Evolutionary conservation across 352 stramenopile species (phyloP).

Genomic region (Globisporangium okanoganense): DNA sequence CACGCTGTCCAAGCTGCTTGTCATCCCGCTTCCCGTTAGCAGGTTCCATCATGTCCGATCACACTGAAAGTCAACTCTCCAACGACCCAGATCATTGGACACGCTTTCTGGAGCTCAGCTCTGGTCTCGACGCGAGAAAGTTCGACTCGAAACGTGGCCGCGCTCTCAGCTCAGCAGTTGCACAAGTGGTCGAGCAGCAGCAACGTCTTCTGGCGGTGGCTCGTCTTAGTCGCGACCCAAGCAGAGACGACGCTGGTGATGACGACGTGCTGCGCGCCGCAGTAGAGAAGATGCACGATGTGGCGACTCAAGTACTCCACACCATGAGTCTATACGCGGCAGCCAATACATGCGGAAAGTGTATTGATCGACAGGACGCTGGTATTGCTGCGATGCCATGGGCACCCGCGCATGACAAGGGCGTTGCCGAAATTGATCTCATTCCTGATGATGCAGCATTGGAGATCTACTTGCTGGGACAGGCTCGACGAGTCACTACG

Average conservation of each 20-base stretch:
- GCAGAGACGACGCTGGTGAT: not conserved
- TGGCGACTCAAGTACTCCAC: not conserved
- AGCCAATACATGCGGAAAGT: not conserved
- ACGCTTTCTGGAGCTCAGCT: conserved; percentile 2
- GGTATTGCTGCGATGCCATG: not conserved
- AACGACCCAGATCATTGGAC: not conserved
- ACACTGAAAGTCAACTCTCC: not conserved
- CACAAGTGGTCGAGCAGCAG: conserved; percentile 5
- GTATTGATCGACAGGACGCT: not conserved
- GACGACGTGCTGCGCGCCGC: not conserved
- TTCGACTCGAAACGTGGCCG: conserved; percentile 10
- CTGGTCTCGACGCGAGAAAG: not conserved
- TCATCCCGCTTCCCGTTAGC: not conserved
- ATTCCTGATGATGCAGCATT: conserved; percentile 5
- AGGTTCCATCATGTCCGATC: not conserved
- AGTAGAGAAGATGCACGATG: not conserved
- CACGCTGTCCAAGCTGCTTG: not conserved
- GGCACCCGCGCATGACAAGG: too few species aligned
- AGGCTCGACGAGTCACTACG: not conserved
- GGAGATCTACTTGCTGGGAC: conserved; percentile 5
- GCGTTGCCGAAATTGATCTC: not conserved
- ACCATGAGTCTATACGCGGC: not conserved
- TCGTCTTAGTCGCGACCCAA: not conserved
- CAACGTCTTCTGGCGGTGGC: not conserved
- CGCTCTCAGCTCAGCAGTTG: not conserved